Base-by-base conservation (phyloP, 768 basidiomycete species). In the Tylopilus vinaceipallidus region DNA sequence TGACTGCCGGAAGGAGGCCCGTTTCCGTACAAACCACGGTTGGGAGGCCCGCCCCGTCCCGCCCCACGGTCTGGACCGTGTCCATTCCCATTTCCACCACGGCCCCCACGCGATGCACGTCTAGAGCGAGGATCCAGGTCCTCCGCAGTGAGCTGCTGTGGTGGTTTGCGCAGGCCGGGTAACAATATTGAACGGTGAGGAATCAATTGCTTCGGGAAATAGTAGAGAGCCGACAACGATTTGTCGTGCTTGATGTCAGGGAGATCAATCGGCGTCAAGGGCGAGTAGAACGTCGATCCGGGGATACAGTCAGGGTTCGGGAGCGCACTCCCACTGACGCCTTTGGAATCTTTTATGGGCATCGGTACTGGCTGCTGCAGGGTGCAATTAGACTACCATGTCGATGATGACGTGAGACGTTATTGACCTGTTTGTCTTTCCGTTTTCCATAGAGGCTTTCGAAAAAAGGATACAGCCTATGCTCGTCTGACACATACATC, bases 361-460 rank as follows among this genome's bases (percentile, higher is more conserved):
- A 99, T 75, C 0, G 75, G 70, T 34, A 90, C 73, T 22, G 91
- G 86, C 97, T 98, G 61, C 4, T 54, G 38, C n/a, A 42, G 46
- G 26, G 14, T 47, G 51, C 44, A 23, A 55, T 57, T 38, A 63
- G 63, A 57, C 41, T 16, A 47, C 12, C 34, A 22, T 29, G 32
- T 37, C 33, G 26, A 36, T 32, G 35, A 52, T 47, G 12, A 9
- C 26, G 24, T 30, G 36, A 45, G 52, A 55, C 33, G 22, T 16
- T 30, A 58, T 83, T 70, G 60, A 92, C 93, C 66, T 91, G 84
- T 45, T 66, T 68, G 47, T 73, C 83, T 67, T 91, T 92, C 54
- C 87, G 83, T 66, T 97, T 95, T 13, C 89, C 91, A 64, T 98
- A 98, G 44, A 99, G 71, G 27, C 81, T 79, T 65, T 93, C 92